Percentiles rank a stretch among this genome's conserved stretches.
These are phyloP conservation scores for Phytopythium helicoides DNA, from an alignment of 352 stramenopile species.

Conservation along the genomic window DNA sequence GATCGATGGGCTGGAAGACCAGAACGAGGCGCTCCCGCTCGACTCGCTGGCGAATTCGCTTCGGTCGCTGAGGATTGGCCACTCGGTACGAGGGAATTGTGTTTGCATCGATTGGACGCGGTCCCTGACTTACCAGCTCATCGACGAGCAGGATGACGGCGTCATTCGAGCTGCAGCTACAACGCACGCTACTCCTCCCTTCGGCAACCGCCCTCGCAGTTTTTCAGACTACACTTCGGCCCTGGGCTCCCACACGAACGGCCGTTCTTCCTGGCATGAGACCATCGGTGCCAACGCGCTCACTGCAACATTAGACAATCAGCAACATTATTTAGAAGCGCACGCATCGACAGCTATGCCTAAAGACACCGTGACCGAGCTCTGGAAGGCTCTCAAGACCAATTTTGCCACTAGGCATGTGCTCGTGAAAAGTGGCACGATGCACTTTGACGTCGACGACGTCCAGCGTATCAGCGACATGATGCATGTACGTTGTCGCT, in stretches of 20 bases:
- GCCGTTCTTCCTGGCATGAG: constrained; percentile 16
- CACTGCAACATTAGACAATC: not conserved
- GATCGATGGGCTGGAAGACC: constrained; percentile 26
- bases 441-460: constrained; percentile 30
- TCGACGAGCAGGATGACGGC: not conserved
- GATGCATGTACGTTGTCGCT: constrained; percentile 41
- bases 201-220: constrained; percentile 36
- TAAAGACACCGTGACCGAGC: constrained; percentile 17
- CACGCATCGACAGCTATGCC: not conserved
- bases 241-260: constrained; percentile 19
- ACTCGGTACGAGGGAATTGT: constrained; percentile 1
- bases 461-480: constrained; percentile 46
- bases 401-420: constrained; percentile 65
- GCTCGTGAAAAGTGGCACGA: constrained; percentile 41
- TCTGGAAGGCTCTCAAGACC: constrained; percentile 59
- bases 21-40: constrained; percentile 26
- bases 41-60: constrained; percentile 40
- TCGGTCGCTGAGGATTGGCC: constrained; percentile 36
- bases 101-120: too few relatives aligned
- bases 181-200: not conserved
- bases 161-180: not conserved
- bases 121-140: too few relatives aligned
- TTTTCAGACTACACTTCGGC: constrained; percentile 64
- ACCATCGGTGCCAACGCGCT: constrained; percentile 8
- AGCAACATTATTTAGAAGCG: not conserved